Percentiles rank a stretch among this genome's conserved stretches.
Evolutionary conservation across 768 basidiomycete species (phyloP).

Genomic region (Macrolepiota dolichaula): DNA sequence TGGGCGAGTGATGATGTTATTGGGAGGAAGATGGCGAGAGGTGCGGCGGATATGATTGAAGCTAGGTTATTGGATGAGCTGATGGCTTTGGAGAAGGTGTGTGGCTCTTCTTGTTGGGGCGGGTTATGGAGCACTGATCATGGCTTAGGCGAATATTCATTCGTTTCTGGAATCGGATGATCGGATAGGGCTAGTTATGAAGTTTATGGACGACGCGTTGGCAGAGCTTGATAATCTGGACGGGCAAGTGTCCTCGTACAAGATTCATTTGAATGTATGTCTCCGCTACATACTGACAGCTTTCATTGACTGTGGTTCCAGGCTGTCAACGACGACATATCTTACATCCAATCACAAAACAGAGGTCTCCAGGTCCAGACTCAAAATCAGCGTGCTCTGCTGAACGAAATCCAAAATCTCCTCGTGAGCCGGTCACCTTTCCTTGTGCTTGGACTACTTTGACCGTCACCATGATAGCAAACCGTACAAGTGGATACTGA

Average conservation of each 20-base stretch:
- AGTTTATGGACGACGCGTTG: slow-evolving; percentile 86
- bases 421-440: slow-evolving; percentile 45
- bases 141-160: slow-evolving; percentile 85
- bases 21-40: slow-evolving; percentile 57
- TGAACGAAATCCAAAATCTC: slow-evolving; percentile 84
- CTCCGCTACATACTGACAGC: not conserved
- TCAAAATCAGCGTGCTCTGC: slow-evolving; percentile 85
- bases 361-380: slow-evolving; percentile 96
- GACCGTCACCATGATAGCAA: slow-evolving; percentile 47
- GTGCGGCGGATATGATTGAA: slow-evolving; percentile 90
- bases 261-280: slow-evolving; percentile 91
- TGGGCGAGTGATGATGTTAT: slow-evolving; percentile 87
- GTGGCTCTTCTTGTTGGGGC: slow-evolving; percentile 11
- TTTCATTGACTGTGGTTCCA: slow-evolving; percentile 26
- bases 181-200: slow-evolving; percentile 79
- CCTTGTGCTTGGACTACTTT: not conserved
- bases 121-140: slow-evolving; percentile 5
- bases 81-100: slow-evolving; percentile 89
- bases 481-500: slow-evolving; percentile 90
- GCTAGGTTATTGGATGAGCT: slow-evolving; percentile 86
- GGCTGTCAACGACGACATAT: slow-evolving; percentile 95
- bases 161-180: slow-evolving; percentile 97
- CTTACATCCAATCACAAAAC: slow-evolving; percentile 94
- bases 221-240: slow-evolving; percentile 90
- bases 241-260: slow-evolving; percentile 85